Conservation (phyloP, 345 rosid species). For the Acer saccharum region DNA sequence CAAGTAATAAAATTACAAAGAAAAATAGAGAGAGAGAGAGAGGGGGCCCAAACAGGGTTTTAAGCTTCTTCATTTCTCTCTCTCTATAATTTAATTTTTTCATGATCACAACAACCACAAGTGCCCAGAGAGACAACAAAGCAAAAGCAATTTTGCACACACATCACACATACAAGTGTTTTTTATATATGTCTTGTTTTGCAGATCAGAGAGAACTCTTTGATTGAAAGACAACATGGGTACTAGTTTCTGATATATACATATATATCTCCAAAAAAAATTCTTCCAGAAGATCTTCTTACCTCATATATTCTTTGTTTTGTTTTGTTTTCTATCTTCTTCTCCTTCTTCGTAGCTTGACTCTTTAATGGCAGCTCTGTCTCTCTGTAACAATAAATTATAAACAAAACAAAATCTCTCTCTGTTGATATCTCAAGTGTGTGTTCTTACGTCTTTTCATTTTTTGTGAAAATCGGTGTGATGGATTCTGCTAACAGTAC, state of each 20-base stretch:
- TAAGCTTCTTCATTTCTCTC: background rate
- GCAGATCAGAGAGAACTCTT: background rate
- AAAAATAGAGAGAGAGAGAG: background rate
- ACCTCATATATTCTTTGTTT: background rate
- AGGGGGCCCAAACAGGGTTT: background rate
- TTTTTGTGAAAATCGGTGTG: background rate
- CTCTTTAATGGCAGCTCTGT: background rate
- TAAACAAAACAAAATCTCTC: conserved; percentile 5
- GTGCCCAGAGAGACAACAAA: background rate
- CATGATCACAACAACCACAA: background rate
- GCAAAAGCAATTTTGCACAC: background rate
- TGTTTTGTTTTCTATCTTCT: background rate
- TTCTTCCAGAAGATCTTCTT: background rate
- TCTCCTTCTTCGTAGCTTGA: background rate
- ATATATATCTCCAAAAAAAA: background rate
- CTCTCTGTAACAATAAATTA: background rate
- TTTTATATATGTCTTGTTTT: background rate
- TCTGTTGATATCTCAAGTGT: conserved; percentile 25
- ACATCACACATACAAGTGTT: background rate
- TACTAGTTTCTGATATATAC: background rate
- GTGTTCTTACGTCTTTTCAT: conserved; percentile 10
- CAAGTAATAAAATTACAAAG: background rate
- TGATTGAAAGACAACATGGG: background rate
- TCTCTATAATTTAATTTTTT: too few relatives aligned
- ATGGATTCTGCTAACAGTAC: conserved; percentile 86